phyloP scores from a whole-genome alignment of 1,284 basidiomycete species.

The Trichosporon sp. region DNA sequence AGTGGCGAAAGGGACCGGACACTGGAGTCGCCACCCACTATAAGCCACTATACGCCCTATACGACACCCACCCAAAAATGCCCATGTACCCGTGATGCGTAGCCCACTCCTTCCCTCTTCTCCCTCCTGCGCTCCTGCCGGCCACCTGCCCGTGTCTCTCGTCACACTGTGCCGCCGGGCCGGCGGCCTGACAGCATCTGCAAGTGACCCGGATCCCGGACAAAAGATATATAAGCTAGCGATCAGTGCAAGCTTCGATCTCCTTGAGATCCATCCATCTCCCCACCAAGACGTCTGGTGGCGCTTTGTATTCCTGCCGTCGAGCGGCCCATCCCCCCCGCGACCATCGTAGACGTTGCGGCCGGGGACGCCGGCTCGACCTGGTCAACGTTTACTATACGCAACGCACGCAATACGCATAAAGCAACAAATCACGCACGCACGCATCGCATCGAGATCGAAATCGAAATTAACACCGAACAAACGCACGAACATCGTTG shows the following conservation, averaged over 20 bases:
- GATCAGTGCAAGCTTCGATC: not conserved
- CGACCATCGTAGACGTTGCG: not conserved
- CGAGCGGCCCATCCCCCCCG: not conserved
- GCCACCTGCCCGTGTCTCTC: not conserved
- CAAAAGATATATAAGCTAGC: not conserved
- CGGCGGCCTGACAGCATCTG: no score
- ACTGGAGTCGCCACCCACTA: not conserved
- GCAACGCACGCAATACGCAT: not conserved
- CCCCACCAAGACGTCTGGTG: slow-evolving; percentile 4
- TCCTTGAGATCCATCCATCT: slow-evolving; percentile 2
- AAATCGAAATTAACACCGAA: no score
- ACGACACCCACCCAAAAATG: not conserved
- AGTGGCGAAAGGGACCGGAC: not conserved
- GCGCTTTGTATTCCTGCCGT: not conserved
- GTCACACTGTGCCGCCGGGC: no score
- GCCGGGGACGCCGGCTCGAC: not conserved
- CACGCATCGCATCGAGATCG: no score
- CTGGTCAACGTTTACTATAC: not conserved
- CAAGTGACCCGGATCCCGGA: no score
- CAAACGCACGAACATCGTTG: no score
- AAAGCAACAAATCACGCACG: not conserved
- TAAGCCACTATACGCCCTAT: not conserved
- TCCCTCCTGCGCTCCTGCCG: no score
- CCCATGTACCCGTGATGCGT: not conserved
- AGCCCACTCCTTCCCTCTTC: not conserved